Conservation (phyloP, 2,329 filamentous ascomycete species). For the Lasiodiplodia citricola region DNA sequence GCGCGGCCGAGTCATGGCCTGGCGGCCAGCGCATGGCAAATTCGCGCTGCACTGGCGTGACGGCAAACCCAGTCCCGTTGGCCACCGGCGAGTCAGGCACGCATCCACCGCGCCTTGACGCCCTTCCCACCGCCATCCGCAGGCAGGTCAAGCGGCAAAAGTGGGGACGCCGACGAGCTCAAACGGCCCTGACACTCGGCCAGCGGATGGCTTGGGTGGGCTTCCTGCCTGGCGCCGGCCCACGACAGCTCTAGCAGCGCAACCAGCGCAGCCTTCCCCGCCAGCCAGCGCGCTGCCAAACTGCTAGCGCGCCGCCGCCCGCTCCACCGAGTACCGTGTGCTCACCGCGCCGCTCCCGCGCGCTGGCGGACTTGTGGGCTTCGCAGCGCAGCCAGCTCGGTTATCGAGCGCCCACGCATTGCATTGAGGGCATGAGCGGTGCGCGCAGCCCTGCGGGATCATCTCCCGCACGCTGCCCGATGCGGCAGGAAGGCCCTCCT, state of each 20-base stretch:
- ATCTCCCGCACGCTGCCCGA: conserved; percentile 16
- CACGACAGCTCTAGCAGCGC: conserved; percentile 1
- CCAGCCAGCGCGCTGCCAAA: conserved; percentile 12
- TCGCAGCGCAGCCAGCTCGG: conserved; percentile 1
- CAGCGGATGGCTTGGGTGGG: conserved; percentile 11
- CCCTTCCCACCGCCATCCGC: conserved; percentile 27
- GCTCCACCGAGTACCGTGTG: conserved; percentile 8
- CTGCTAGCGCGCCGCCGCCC: conserved; percentile 9
- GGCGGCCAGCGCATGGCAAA: conserved; percentile 17
- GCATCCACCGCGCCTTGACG: conserved; percentile 21
- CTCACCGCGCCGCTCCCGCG: conserved; percentile 11
- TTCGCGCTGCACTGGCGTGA: conserved; percentile 26
- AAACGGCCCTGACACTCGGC: conserved; percentile 24
- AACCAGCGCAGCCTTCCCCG: conserved; percentile 19
- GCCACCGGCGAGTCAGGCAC: conserved; percentile 23
- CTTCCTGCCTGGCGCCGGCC: conserved; percentile 7
- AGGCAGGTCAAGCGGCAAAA: conserved; percentile 28
- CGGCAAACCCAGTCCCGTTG: conserved; percentile 5
- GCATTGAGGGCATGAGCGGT: background rate
- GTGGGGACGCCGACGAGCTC: conserved; percentile 16
- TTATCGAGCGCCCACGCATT: conserved; percentile 3
- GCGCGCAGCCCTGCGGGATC: background rate
- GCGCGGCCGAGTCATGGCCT: conserved; percentile 21
- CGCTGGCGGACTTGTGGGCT: background rate
- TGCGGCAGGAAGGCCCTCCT: conserved; percentile 13